phyloP scores from a whole-genome alignment of 2,329 filamentous ascomycete species.

The Pestalotiopsis sp. region DNA sequence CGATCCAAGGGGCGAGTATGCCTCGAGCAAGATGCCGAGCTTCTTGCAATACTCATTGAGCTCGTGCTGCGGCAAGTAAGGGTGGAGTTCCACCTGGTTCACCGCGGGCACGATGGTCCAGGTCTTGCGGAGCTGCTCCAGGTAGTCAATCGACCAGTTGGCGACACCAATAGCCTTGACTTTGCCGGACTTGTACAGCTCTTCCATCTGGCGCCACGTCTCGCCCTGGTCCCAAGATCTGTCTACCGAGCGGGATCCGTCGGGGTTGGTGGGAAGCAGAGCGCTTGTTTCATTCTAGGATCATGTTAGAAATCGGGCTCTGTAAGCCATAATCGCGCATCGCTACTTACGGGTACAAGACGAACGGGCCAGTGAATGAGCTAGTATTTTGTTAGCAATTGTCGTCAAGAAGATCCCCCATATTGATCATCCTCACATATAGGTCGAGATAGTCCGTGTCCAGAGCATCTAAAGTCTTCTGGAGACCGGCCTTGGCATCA shows the following conservation, averaged over 20 bases:
- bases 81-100: slow-evolving; percentile 54
- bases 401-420: too few species aligned
- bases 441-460: slow-evolving; percentile 40
- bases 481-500: slow-evolving; percentile 31
- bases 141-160: slow-evolving; percentile 56
- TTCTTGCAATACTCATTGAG: slow-evolving; percentile 15
- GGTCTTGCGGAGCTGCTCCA: slow-evolving; percentile 50
- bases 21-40: slow-evolving; percentile 16
- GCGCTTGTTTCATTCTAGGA: slow-evolving; percentile 18
- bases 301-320: slow-evolving; percentile 12
- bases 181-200: slow-evolving; percentile 54
- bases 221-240: slow-evolving; percentile 18
- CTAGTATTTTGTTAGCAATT: neutral
- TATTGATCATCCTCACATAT: slow-evolving; percentile 21
- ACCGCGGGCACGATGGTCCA: slow-evolving; percentile 46
- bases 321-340: too few species aligned
- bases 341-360: slow-evolving; percentile 2
- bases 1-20: slow-evolving; percentile 56
- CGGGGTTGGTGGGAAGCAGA: slow-evolving; percentile 21
- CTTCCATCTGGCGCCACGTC: slow-evolving; percentile 26
- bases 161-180: slow-evolving; percentile 59
- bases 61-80: slow-evolving; percentile 43
- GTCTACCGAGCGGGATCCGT: slow-evolving; percentile 24
- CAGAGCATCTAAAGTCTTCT: slow-evolving; percentile 36
- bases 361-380: slow-evolving; percentile 38